Percentiles rank a stretch among this genome's conserved stretches.
These are phyloP conservation scores for Raphanus hybrid DNA, from an alignment of 441 rosid species.

Conservation along the genomic window DNA sequence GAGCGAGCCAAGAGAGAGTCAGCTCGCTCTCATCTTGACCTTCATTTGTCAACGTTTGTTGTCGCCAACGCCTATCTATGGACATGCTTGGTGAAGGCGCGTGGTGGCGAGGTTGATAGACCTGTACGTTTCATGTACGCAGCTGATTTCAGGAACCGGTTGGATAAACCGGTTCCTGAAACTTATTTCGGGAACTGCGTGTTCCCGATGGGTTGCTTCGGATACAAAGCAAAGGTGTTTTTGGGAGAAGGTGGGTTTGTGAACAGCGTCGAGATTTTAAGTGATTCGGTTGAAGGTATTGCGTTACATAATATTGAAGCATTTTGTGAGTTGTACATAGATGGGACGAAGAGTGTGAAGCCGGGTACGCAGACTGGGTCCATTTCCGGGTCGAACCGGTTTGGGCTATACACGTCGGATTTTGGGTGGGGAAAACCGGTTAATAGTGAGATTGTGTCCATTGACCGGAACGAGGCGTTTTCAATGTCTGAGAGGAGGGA, in stretches of 20 bases:
- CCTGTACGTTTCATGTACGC: conserved; percentile 4
- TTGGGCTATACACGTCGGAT: conserved; percentile 21
- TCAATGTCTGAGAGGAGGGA: conserved; percentile 26
- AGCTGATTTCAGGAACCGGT: conserved; percentile 17
- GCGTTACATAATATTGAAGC: not conserved
- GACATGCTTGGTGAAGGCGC: conserved; percentile 42
- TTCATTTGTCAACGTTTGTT: conserved; percentile 31
- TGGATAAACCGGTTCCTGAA: conserved; percentile 6
- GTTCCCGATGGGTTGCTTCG: conserved; percentile 5
- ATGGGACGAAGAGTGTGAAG: conserved; percentile 15
- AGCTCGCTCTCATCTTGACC: not conserved
- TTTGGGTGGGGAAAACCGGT: conserved; percentile 30
- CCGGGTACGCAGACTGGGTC: conserved; percentile 7
- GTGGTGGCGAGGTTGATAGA: conserved; percentile 20
- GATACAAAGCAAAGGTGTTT: not conserved
- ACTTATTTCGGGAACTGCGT: conserved; percentile 24
- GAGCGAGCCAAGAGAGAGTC: conserved; percentile 25
- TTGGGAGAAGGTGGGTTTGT: conserved; percentile 21
- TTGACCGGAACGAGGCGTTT: conserved; percentile 19
- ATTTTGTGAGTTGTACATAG: conserved; percentile 8
- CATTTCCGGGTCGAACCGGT: conserved; percentile 11
- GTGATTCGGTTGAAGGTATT: conserved; percentile 15
- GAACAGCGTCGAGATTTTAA: not conserved
- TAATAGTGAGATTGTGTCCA: conserved; percentile 17
- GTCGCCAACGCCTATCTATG: not conserved